Evolutionary conservation across 805 yeast genomes (phyloP).

Genomic region (Candida dendrica): DNA sequence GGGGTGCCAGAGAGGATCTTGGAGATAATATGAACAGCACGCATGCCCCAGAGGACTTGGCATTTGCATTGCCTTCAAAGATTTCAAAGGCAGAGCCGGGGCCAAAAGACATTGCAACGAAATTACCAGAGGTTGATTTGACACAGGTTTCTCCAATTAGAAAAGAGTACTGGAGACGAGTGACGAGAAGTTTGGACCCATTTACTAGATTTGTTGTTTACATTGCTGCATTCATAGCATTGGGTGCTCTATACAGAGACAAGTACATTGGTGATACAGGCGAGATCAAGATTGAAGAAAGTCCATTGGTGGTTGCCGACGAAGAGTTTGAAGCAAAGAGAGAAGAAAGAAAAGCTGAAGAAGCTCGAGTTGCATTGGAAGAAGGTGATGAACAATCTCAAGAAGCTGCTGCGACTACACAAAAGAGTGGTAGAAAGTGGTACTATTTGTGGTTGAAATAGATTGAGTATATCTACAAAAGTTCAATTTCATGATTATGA

Average conservation of each 20-base stretch:
- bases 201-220: conserved; percentile 48
- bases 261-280: conserved; percentile 37
- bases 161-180: conserved; percentile 34
- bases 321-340: conserved; percentile 18
- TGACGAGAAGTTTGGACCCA: conserved; percentile 47
- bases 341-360: conserved; percentile 6
- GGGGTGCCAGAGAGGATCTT: conserved; percentile 62
- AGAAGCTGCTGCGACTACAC: not conserved
- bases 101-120: conserved; percentile 16
- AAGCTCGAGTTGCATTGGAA: conserved; percentile 1
- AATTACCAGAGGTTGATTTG: conserved; percentile 31
- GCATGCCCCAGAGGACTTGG: conserved; percentile 50
- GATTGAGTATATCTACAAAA: too few relatives aligned
- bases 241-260: conserved; percentile 51
- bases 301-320: conserved; percentile 31
- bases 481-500: not conserved
- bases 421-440: conserved; percentile 13
- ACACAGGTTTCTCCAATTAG: conserved; percentile 38
- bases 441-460: conserved; percentile 20
- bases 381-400: not conserved
- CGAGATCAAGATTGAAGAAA: conserved; percentile 29
- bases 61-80: conserved; percentile 39
- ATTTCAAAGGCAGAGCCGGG: conserved; percentile 11
- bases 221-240: conserved; percentile 36
- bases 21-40: conserved; percentile 32